A percentile compares a stretch with the other conserved stretches of the same genome.
phyloP scores from a whole-genome alignment of 768 basidiomycete species.

The Boletellus sp. region DNA sequence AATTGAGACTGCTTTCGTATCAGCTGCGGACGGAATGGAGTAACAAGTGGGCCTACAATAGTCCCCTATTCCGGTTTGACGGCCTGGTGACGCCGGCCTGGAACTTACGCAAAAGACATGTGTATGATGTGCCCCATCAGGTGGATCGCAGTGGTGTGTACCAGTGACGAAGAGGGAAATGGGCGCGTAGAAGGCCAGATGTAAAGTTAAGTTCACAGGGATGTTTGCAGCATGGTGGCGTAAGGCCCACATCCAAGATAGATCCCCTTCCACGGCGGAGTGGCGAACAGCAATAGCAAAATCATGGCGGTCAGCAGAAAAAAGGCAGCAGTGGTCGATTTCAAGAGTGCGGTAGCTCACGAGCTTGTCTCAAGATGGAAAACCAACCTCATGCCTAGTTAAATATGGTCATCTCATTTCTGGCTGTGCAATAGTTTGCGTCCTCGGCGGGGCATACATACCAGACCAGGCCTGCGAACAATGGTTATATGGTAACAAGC shows the following conservation, averaged over 20 bases:
- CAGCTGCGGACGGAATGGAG: constrained; percentile 6
- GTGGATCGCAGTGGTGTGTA: constrained; percentile 37
- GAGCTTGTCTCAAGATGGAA: not conserved
- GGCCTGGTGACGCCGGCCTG: not conserved
- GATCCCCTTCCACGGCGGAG: constrained; percentile 48
- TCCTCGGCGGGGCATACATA: too few relatives aligned
- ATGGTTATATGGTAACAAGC: not conserved
- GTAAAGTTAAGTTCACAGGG: constrained; percentile 44
- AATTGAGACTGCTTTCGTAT: constrained; percentile 31
- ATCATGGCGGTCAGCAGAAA: constrained; percentile 5
- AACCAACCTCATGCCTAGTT: not conserved
- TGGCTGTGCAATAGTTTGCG: not conserved
- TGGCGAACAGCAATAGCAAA: constrained; percentile 1
- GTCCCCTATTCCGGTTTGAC: constrained; percentile 7
- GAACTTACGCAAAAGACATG: constrained; percentile 20
- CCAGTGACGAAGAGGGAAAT: constrained; percentile 43
- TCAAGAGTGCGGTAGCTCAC: not conserved
- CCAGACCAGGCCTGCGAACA: not conserved
- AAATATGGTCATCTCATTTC: not conserved
- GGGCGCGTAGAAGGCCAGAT: constrained; percentile 37
- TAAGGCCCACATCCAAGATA: constrained; percentile 45
- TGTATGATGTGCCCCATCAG: constrained; percentile 27
- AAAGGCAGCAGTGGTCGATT: not conserved
- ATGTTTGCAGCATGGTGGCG: constrained; percentile 41
- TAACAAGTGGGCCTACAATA: constrained; percentile 9